Base-by-base conservation (phyloP, 139 green algal genomes). In the Chlamydomonas incerta region DNA sequence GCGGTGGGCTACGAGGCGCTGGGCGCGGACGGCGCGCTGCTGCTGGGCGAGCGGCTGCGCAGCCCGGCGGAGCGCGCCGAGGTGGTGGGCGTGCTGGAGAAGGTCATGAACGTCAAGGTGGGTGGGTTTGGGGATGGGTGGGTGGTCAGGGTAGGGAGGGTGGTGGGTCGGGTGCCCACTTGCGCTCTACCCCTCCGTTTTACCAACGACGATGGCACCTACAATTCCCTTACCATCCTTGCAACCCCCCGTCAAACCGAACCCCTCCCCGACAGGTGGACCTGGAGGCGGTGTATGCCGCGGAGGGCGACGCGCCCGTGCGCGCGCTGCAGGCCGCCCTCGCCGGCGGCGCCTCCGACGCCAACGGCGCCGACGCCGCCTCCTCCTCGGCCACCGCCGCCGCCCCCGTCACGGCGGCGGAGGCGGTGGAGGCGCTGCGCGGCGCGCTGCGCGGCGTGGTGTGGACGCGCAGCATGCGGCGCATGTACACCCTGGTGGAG, bases 1-100 rank as follows among this genome's bases (percentile, higher is more conserved):
- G 96, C 94, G 6, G 90, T 96, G 21, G 93, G 93, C 26, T 99
- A 99, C 87, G 82, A 97, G 87, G 85, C 97, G 88, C 93, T 99
- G 47, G 96, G 96, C 2, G 88, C 94, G 68, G 92, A 99, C 81
- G 98, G 98, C 2, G 98, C 95, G 74, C 90, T 95, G 68, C 87
- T 99, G 55, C 93, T 99, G 74, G 98, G 90, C 1, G 98, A 99
- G 90, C 91, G 96, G 65, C 94, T 99, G 82, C 86, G 96, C 1
- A 92, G 68, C 29, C 52, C 65, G 13, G 91, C 92, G 67, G 97
- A 99, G 92, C 90, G 95, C 10, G 85, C 69, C 0, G 82, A 95
- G 29, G 96, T 99, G 74, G 80, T 87, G 68, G 90, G 95, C 72
- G 94, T 95, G 58, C 86, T 99, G 62, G 72, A 93, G 71, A 93